phyloP scores from a whole-genome alignment of 768 basidiomycete species.

The Pholiota microspora region DNA sequence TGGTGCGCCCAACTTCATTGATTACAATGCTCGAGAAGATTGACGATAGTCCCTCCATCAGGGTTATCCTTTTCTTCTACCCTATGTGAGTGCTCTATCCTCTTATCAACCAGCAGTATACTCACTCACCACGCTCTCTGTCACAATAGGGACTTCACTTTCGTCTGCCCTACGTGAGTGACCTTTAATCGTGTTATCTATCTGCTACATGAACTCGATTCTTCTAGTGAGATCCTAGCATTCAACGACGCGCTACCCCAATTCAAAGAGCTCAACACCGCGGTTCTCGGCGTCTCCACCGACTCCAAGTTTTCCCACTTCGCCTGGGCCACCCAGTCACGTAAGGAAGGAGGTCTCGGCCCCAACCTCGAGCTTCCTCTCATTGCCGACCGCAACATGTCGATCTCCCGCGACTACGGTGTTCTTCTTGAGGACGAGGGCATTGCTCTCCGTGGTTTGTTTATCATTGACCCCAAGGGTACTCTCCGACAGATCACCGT shows the following conservation, averaged over 20 bases:
- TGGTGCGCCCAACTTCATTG: conserved; percentile 49
- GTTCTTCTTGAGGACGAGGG: conserved; percentile 88
- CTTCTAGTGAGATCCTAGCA: conserved; percentile 75
- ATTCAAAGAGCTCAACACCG: conserved; percentile 72
- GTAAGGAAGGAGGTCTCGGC: conserved; percentile 87
- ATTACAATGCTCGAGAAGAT: not conserved
- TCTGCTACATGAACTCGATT: not conserved
- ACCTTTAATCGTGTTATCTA: not conserved
- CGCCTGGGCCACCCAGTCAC: conserved; percentile 80
- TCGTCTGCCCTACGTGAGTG: conserved; percentile 81
- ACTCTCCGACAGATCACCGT: conserved; percentile 73
- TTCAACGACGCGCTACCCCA: conserved; percentile 85
- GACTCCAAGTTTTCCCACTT: conserved; percentile 89
- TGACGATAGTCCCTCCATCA: conserved; percentile 23
- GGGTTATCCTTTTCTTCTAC: conserved; percentile 95
- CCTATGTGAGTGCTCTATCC: conserved; percentile 62
- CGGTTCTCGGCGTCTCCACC: conserved; percentile 74
- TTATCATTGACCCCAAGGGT: conserved; percentile 86
- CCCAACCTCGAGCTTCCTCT: conserved; percentile 85
- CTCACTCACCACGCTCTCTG: not conserved
- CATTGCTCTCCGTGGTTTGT: conserved; percentile 82
- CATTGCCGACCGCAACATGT: conserved; percentile 76
- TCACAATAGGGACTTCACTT: conserved; percentile 81
- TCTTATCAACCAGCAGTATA: not conserved
- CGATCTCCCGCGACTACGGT: conserved; percentile 81